Evolutionary conservation across 257 asterid species (phyloP).

Genomic region (Fraxinus cuspidata): DNA sequence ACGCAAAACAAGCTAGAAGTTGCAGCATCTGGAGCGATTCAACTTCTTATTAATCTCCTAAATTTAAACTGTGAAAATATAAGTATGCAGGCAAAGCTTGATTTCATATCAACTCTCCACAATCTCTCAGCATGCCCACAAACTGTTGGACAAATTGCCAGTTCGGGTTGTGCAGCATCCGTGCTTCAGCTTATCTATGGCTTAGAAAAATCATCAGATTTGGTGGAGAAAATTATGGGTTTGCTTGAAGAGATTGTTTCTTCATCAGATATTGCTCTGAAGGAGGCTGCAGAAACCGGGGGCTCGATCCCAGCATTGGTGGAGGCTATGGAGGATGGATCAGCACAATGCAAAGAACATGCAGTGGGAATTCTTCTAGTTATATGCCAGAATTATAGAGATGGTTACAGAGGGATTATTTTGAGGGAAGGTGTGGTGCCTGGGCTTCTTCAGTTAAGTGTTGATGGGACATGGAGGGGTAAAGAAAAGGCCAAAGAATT

Average conservation of each 20-base stretch:
- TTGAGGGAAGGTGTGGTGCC: slow-evolving; percentile 82
- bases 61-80: slow-evolving; percentile 36
- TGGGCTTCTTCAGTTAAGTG: slow-evolving; percentile 73
- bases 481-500: slow-evolving; percentile 67
- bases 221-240: slow-evolving; percentile 61
- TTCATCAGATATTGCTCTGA: slow-evolving; percentile 53
- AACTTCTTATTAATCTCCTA: slow-evolving; percentile 44
- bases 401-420: slow-evolving; percentile 64
- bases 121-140: slow-evolving; percentile 61
- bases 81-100: slow-evolving; percentile 56
- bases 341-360: slow-evolving; percentile 57
- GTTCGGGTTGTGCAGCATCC: slow-evolving; percentile 43
- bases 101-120: slow-evolving; percentile 61
- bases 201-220: slow-evolving; percentile 49
- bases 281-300: slow-evolving; percentile 50
- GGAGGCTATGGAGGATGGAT: slow-evolving; percentile 81
- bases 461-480: slow-evolving; percentile 64
- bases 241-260: slow-evolving; percentile 58
- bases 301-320: slow-evolving; percentile 55
- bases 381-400: slow-evolving; percentile 60
- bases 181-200: slow-evolving; percentile 38
- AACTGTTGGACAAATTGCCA: slow-evolving; percentile 43
- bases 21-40: slow-evolving; percentile 65
- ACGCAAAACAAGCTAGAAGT: slow-evolving; percentile 60
- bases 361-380: slow-evolving; percentile 57